These are phyloP conservation scores for Dendrobium officinale DNA, from an alignment of 106 monocot genomes.

Conservation along the genomic window DNA sequence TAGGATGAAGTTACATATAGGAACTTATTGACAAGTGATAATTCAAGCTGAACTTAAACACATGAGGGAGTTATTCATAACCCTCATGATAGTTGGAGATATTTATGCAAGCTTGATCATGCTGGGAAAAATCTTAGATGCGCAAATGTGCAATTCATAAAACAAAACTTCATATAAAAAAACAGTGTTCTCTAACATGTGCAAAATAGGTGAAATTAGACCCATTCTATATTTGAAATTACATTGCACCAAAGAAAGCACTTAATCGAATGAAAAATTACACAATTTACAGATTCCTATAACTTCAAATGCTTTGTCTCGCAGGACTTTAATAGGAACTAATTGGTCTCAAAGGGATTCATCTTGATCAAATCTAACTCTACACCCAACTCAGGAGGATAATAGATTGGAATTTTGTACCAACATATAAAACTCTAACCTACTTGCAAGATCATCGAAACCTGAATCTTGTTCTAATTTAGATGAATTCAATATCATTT, in stretches of 20 bases:
- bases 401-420: neutral
- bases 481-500: neutral
- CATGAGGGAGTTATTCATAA: too few species aligned
- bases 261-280: neutral
- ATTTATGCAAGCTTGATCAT: too few species aligned
- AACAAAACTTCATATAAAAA: too few species aligned
- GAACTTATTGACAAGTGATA: too few species aligned
- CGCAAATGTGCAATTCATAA: too few species aligned
- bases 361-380: too few species aligned
- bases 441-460: neutral
- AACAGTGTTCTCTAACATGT: neutral
- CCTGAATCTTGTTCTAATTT: neutral
- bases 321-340: neutral
- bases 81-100: too few species aligned
- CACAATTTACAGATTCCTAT: neutral
- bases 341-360: too few species aligned
- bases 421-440: neutral
- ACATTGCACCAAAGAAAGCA: neutral
- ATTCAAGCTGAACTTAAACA: too few species aligned
- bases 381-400: too few species aligned
- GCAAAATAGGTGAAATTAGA: neutral
- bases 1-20: too few species aligned
- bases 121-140: too few species aligned
- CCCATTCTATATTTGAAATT: neutral
- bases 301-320: neutral